Evolutionary conservation across 2,329 filamentous ascomycete genomes (phyloP), one percentile per base, ranked within the genome.

Genomic region (Pezizomycotina sp.): DNA sequence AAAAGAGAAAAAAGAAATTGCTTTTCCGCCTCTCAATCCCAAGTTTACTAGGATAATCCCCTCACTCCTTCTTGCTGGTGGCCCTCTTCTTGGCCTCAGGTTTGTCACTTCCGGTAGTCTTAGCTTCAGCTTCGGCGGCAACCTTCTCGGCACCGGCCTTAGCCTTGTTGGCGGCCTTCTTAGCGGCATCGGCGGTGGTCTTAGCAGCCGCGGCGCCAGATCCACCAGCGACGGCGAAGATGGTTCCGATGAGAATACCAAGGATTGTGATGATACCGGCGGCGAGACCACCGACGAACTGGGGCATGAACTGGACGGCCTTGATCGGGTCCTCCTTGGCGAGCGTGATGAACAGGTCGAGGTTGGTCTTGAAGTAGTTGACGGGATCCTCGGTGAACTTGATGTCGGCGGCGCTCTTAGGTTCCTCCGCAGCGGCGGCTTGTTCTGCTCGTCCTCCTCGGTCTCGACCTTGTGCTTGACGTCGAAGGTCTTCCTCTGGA

Each of bases 371-470:
- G 61, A 92, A 60, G 61, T 79, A 98, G 50, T 64, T 64, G 51
- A 92, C 71, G 30, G 89, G 89, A 67, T 92, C 81, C 48, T 93
- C 86, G 53, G 72, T 62, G 76, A 98, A 95, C 59, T 71, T 76
- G 48, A 92, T 73, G 60, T 86, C 79, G 42, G 62, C 67, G 47
- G 79, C 75, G 33, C 73, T 77, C 61, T 74, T 72, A 54, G 72
- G 64, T 56, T 71, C 71, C 47, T 71, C 64, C 38, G 55, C 55
- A 8, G 9, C 71, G 86, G 83, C 54, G 86, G 84, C 69, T 77
- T 80, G 52, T 69, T 69, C 41, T 75, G 77, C 51, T 79, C 71
- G 58, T 89, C 79, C 50, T 80, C 67, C 30, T 76, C 71, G 66
- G 77, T 69, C 68, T 98, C 89, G 33, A 80, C 64, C 37, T 74